Conservation (phyloP, 192 early-diverging fungal species). For the Chytriomyces hyalinus region DNA sequence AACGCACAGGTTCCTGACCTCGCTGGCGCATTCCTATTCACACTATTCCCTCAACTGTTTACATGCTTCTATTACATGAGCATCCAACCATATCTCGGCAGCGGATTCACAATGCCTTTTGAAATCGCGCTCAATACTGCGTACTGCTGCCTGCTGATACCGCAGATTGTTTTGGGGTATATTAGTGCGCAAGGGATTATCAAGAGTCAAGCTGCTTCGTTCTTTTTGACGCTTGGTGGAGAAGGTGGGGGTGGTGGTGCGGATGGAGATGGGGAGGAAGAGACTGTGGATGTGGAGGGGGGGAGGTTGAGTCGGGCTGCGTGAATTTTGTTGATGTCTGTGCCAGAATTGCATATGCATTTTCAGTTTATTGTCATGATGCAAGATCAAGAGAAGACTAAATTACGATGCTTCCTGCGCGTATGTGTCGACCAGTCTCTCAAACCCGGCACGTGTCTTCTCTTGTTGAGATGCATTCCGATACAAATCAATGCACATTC, state of each 20-base stretch:
- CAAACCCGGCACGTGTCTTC: too few species aligned
- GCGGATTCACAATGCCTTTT: constrained; percentile 36
- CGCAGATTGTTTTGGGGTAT: constrained; percentile 35
- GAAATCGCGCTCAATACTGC: constrained; percentile 41
- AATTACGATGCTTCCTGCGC: too few species aligned
- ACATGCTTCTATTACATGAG: constrained; percentile 40
- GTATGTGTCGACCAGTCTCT: too few species aligned
- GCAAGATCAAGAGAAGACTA: too few species aligned
- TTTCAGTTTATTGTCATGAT: too few species aligned
- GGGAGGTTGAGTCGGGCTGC: constrained; percentile 1
- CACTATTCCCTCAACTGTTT: constrained; percentile 46
- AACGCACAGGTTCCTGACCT: constrained; percentile 46
- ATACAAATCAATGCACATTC: too few species aligned
- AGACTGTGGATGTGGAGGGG: neutral
- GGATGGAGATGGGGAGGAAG: constrained; percentile 2
- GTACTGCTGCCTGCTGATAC: constrained; percentile 41
- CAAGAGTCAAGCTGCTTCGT: constrained; percentile 39
- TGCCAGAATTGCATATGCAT: too few species aligned
- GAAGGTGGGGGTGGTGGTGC: neutral
- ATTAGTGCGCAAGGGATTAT: constrained; percentile 40
- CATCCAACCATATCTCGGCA: constrained; percentile 32
- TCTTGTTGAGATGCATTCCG: too few species aligned
- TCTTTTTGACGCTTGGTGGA: constrained; percentile 25
- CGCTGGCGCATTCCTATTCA: constrained; percentile 45
- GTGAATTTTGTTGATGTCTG: neutral